Percentiles rank a stretch among this genome's conserved stretches.
Evolutionary conservation across 768 basidiomycete species (phyloP).

Genomic region (Boletus coccyginus): DNA sequence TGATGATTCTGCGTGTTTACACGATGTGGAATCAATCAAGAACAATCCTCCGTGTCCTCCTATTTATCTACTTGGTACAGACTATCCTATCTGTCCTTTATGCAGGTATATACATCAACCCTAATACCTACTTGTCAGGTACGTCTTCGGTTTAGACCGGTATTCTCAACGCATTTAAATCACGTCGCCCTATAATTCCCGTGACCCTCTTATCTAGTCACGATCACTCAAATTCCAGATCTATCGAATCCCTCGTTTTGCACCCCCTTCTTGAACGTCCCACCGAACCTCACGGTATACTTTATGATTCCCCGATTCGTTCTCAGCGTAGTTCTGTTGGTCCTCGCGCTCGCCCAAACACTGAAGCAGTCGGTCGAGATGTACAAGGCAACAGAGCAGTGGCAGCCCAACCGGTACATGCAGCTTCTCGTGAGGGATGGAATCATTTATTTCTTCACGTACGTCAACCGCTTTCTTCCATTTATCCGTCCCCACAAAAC

Average conservation of each 20-base stretch:
- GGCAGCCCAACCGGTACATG: neutral
- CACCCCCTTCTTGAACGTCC: neutral
- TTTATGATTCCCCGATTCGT: neutral
- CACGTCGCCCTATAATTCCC: too few species aligned
- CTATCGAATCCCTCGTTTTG: neutral
- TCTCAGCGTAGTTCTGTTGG: neutral
- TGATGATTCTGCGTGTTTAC: neutral
- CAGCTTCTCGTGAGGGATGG: neutral
- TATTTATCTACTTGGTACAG: too few species aligned
- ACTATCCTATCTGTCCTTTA: too few species aligned
- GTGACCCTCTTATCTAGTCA: too few species aligned
- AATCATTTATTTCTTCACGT: neutral
- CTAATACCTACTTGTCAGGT: too few species aligned
- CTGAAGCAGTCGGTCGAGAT: neutral
- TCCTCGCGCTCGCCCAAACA: neutral
- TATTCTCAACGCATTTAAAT: too few species aligned
- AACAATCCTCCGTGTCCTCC: too few species aligned
- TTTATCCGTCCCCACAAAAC: neutral
- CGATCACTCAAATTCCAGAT: too few species aligned
- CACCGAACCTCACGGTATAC: neutral
- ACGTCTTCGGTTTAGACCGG: too few species aligned
- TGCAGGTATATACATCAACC: too few species aligned
- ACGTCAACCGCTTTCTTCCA: neutral
- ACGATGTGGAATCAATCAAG: too few species aligned
- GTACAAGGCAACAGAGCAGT: neutral